Conservation (phyloP, 1,284 basidiomycete species). For the Rugosomyces carneus region DNA sequence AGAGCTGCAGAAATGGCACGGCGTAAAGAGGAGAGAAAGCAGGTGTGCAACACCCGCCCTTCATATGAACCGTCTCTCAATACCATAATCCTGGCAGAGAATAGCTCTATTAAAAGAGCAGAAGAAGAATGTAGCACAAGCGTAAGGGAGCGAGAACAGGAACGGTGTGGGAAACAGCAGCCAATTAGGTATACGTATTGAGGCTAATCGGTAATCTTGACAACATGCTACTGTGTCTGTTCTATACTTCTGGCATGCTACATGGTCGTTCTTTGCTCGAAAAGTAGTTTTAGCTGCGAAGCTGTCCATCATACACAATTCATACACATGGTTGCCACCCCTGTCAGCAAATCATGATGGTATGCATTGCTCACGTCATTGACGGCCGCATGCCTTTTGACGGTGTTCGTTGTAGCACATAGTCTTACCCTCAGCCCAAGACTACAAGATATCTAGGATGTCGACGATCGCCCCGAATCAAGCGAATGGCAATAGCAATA, state of each 20-base stretch:
- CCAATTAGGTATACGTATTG: no score
- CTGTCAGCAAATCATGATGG: background rate
- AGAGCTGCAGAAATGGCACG: constrained; percentile 85
- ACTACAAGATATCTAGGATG: constrained; percentile 2
- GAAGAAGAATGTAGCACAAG: constrained; percentile 42
- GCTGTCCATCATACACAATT: no score
- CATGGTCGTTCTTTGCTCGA: no score
- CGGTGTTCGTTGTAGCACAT: no score
- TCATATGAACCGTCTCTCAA: constrained; percentile 3
- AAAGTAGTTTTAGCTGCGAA: no score
- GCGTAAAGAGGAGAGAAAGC: constrained; percentile 82
- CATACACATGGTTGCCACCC: no score
- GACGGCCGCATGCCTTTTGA: background rate
- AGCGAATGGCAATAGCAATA: constrained; percentile 23
- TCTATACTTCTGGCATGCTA: no score
- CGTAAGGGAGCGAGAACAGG: constrained; percentile 7
- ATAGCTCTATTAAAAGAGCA: constrained; percentile 69
- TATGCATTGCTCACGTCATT: background rate
- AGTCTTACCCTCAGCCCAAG: background rate
- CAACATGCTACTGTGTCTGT: no score
- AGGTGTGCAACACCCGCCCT: constrained; percentile 38
- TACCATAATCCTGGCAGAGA: constrained; percentile 33
- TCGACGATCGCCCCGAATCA: constrained; percentile 21
- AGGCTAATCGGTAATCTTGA: no score
- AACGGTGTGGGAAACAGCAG: no score